phyloP scores from a whole-genome alignment of 2,329 filamentous ascomycete species.

The Knoxdaviesia capensis region DNA sequence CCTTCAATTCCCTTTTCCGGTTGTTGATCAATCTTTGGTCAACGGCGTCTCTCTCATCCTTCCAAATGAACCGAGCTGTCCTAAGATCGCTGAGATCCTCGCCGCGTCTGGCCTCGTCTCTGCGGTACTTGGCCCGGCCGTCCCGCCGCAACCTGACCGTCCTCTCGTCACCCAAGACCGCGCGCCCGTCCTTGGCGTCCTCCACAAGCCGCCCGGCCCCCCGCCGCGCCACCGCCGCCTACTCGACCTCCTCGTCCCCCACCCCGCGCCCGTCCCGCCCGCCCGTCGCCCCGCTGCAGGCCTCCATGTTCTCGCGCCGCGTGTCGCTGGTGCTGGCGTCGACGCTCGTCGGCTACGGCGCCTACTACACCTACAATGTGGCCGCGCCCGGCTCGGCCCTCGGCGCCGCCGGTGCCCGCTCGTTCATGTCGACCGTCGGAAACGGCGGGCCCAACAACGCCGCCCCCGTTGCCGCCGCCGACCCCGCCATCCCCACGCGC shows the following conservation, averaged over 20 bases:
- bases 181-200: constrained; percentile 4
- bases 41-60: constrained; percentile 1
- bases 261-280: constrained; percentile 12
- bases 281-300: constrained; percentile 30
- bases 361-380: constrained; percentile 50
- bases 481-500: constrained; percentile 26
- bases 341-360: constrained; percentile 50
- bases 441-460: constrained; percentile 3
- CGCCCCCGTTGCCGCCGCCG: constrained; percentile 10
- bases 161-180: background rate
- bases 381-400: constrained; percentile 11
- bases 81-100: constrained; percentile 1
- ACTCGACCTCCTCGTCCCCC: constrained; percentile 7
- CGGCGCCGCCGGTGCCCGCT: constrained; percentile 13
- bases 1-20: too few species aligned
- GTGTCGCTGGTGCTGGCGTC: constrained; percentile 47
- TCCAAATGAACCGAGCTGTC: constrained; percentile 1
- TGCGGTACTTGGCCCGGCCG: background rate
- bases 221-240: constrained; percentile 5
- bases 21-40: too few species aligned
- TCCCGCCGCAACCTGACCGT: background rate
- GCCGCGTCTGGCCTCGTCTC: background rate
- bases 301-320: constrained; percentile 58
- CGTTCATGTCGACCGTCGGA: constrained; percentile 16
- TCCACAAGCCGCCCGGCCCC: constrained; percentile 6